Conservation (phyloP, 495 filamentous ascomycete genomes). For the Talaromyces ruber region DNA sequence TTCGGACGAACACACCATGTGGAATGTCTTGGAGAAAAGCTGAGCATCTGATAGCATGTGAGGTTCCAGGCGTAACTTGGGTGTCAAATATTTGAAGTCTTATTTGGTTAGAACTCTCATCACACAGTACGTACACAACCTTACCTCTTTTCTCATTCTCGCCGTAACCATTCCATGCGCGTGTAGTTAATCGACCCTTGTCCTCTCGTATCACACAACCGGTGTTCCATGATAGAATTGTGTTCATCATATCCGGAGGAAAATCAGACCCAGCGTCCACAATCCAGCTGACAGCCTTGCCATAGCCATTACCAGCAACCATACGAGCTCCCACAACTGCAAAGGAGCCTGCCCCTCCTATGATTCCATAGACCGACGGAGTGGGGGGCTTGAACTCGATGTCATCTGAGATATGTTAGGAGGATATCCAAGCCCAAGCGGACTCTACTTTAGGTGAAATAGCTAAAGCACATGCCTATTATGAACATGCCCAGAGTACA, state of each 20-base stretch:
- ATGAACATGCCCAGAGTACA: constrained; percentile 95
- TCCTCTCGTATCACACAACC: constrained; percentile 58
- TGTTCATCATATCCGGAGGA: constrained; percentile 50
- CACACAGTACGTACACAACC: background rate
- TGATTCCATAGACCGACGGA: constrained; percentile 56
- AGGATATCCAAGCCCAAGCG: constrained; percentile 7
- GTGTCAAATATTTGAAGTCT: constrained; percentile 82
- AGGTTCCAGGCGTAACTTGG: constrained; percentile 69
- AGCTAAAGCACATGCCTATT: constrained; percentile 49
- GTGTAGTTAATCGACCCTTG: constrained; percentile 64
- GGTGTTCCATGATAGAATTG: constrained; percentile 66
- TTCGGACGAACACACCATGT: constrained; percentile 74
- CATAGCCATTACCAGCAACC: constrained; percentile 47
- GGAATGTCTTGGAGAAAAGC: constrained; percentile 66
- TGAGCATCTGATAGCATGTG: constrained; percentile 47
- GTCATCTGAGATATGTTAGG: constrained; percentile 54
- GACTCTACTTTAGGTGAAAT: background rate
- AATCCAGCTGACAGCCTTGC: constrained; percentile 71
- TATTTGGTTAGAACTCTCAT: constrained; percentile 28
- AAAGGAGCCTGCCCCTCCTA: constrained; percentile 84
- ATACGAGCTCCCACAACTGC: constrained; percentile 82
- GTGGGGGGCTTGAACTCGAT: constrained; percentile 60
- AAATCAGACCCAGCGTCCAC: constrained; percentile 88
- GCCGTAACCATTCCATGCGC: constrained; percentile 85
- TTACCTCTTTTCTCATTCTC: constrained; percentile 47